These are phyloP conservation scores for Musa balbisiana DNA, from an alignment of 202 grass and related monocot genomes.

Conservation along the genomic window DNA sequence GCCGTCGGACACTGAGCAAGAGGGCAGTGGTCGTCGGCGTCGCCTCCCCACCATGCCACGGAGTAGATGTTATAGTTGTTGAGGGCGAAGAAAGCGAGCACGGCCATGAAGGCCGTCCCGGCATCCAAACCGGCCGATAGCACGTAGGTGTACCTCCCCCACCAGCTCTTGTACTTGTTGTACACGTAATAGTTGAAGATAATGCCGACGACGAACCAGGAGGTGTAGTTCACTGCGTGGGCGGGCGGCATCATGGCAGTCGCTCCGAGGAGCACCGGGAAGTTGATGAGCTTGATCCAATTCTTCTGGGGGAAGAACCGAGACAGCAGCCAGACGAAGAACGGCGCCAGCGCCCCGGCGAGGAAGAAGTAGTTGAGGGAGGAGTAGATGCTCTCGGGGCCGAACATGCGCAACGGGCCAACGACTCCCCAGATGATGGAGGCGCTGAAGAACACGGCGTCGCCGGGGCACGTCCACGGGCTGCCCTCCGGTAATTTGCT, in stretches of 20 bases:
- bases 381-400: slow-evolving; percentile 34
- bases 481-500: slow-evolving; percentile 46
- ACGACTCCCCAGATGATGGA: slow-evolving; percentile 95
- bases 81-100: slow-evolving; percentile 47
- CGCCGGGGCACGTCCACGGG: slow-evolving; percentile 77
- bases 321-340: slow-evolving; percentile 21
- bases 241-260: slow-evolving; percentile 21
- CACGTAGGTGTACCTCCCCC: slow-evolving; percentile 46
- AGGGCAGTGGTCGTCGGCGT: slow-evolving; percentile 49
- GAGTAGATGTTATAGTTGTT: slow-evolving; percentile 53
- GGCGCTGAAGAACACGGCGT: slow-evolving; percentile 80
- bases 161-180: slow-evolving; percentile 25
- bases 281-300: slow-evolving; percentile 36
- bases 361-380: slow-evolving; percentile 90
- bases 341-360: slow-evolving; percentile 19
- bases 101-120: slow-evolving; percentile 58
- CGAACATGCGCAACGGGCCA: slow-evolving; percentile 73
- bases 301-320: slow-evolving; percentile 30
- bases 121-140: slow-evolving; percentile 48
- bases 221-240: slow-evolving; percentile 23
- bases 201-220: slow-evolving; percentile 29
- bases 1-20: slow-evolving; percentile 49
- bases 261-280: slow-evolving; percentile 29
- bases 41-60: slow-evolving; percentile 54
- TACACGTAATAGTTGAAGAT: slow-evolving; percentile 25